A percentile compares a stretch with the other conserved stretches of the same genome.
Evolutionary conservation across 352 stramenopile species (phyloP).

Genomic region (Phytophthora constricta): DNA sequence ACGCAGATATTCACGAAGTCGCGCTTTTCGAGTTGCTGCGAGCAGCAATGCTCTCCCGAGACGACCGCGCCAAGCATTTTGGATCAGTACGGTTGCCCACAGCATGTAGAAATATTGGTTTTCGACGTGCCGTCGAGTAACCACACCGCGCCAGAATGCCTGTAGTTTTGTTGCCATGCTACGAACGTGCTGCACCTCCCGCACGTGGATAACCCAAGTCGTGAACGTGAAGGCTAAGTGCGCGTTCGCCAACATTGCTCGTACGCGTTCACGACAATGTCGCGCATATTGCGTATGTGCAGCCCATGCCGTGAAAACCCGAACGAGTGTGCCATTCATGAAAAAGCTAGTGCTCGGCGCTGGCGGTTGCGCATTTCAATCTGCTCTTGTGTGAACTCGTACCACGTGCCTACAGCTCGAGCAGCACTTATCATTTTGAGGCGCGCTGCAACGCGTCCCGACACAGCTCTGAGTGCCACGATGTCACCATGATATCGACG

Average conservation of each 20-base stretch:
- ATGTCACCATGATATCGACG: conserved; percentile 48
- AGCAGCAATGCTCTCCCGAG: conserved; percentile 63
- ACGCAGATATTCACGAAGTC: conserved; percentile 72
- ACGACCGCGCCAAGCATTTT: conserved; percentile 71
- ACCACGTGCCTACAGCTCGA: conserved; percentile 69
- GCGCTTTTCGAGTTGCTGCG: conserved; percentile 53
- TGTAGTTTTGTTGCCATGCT: conserved; percentile 50
- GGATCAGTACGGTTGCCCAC: conserved; percentile 75
- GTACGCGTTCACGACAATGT: conserved; percentile 48
- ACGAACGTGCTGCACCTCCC: conserved; percentile 39
- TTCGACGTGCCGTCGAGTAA: conserved; percentile 51
- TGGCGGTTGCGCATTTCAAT: conserved; percentile 49
- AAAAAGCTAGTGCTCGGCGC: conserved; percentile 73
- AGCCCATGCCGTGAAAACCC: conserved; percentile 64
- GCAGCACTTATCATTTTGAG: conserved; percentile 48
- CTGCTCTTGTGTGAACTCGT: conserved; percentile 67
- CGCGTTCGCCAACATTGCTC: conserved; percentile 56
- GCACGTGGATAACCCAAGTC: conserved; percentile 53
- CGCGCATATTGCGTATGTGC: conserved; percentile 47
- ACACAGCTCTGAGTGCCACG: conserved; percentile 48
- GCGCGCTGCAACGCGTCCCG: conserved; percentile 46
- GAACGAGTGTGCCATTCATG: conserved; percentile 60
- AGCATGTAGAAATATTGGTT: conserved; percentile 64
- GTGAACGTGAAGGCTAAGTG: conserved; percentile 60
- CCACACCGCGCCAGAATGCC: conserved; percentile 69